phyloP scores from a whole-genome alignment of 768 basidiomycete species.

The Leccinum uliginosum region DNA sequence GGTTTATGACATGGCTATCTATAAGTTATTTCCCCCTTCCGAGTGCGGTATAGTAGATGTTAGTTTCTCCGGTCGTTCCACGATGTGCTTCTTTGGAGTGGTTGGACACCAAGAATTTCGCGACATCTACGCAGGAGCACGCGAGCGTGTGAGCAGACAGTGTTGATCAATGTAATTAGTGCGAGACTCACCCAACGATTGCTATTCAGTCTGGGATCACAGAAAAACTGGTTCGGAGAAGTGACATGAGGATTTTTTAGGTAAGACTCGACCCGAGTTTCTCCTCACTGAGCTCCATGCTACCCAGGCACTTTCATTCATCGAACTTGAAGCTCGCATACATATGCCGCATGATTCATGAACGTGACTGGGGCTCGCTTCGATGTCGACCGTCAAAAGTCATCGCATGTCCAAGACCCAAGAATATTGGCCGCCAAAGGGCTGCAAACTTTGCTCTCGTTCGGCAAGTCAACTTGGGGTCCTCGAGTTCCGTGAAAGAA shows the following conservation, averaged over 20 bases:
- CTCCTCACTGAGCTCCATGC: too few relatives aligned
- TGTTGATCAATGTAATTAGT: not conserved
- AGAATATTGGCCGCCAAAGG: conserved; percentile 93
- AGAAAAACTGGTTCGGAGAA: too few relatives aligned
- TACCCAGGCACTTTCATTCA: too few relatives aligned
- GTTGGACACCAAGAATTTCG: conserved; percentile 81
- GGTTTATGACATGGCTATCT: not conserved
- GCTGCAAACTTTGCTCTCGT: conserved; percentile 97
- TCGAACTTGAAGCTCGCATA: conserved; percentile 98
- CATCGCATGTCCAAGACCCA: conserved; percentile 98
- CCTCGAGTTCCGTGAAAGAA: conserved; percentile 82
- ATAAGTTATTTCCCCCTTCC: conserved; percentile 24
- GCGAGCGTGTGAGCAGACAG: not conserved
- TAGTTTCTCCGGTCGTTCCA: conserved; percentile 25
- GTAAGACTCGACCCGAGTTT: too few relatives aligned
- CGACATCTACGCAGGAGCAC: conserved; percentile 54
- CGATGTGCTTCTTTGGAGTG: conserved; percentile 66
- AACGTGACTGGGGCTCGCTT: conserved; percentile 94
- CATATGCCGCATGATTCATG: conserved; percentile 98
- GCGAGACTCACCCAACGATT: conserved; percentile 71
- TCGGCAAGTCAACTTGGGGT: conserved; percentile 94
- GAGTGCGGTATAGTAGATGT: conserved; percentile 31
- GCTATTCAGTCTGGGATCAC: too few relatives aligned
- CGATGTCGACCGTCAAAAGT: conserved; percentile 90
- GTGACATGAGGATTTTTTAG: too few relatives aligned